Conservation (phyloP, 2,329 filamentous ascomycete genomes). For the Venturia pyrina region DNA sequence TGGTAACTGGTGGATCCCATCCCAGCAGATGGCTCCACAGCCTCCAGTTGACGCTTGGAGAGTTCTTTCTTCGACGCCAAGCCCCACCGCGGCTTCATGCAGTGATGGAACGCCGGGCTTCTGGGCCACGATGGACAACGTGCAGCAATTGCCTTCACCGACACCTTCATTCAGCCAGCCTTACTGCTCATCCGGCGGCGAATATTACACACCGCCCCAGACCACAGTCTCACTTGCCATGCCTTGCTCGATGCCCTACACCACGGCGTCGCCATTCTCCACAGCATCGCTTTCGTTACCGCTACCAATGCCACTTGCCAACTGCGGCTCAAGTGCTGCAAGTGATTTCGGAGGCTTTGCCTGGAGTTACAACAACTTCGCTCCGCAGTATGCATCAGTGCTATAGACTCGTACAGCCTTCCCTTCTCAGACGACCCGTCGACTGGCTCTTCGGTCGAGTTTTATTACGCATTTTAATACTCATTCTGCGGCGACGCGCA, state of each 20-base stretch:
- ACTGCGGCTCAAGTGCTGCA: conserved; percentile 61
- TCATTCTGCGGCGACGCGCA: conserved; percentile 25
- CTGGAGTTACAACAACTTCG: conserved; percentile 81
- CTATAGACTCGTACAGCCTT: conserved; percentile 51
- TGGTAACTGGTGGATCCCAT: conserved; percentile 72
- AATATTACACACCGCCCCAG: conserved; percentile 72
- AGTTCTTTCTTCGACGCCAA: conserved; percentile 80
- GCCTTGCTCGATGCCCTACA: conserved; percentile 1
- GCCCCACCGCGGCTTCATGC: conserved; percentile 56
- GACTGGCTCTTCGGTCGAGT: conserved; percentile 23
- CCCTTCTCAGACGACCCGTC: conserved; percentile 13
- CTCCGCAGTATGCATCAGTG: conserved; percentile 59
- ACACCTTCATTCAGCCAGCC: conserved; percentile 72
- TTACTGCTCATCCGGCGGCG: conserved; percentile 55
- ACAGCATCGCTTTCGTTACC: conserved; percentile 67
- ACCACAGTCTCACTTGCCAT: conserved; percentile 60
- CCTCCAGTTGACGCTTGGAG: conserved; percentile 80
- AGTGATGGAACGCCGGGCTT: conserved; percentile 58
- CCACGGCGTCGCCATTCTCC: conserved; percentile 48
- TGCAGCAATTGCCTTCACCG: conserved; percentile 64
- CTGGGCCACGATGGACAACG: conserved; percentile 65
- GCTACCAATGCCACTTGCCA: conserved; percentile 74
- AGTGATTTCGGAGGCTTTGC: conserved; percentile 65
- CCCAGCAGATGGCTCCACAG: conserved; percentile 46
- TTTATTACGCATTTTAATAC: conserved; percentile 13